phyloP scores from a whole-genome alignment of 495 filamentous ascomycete genomes.

The Achaetomiella virescens region DNA sequence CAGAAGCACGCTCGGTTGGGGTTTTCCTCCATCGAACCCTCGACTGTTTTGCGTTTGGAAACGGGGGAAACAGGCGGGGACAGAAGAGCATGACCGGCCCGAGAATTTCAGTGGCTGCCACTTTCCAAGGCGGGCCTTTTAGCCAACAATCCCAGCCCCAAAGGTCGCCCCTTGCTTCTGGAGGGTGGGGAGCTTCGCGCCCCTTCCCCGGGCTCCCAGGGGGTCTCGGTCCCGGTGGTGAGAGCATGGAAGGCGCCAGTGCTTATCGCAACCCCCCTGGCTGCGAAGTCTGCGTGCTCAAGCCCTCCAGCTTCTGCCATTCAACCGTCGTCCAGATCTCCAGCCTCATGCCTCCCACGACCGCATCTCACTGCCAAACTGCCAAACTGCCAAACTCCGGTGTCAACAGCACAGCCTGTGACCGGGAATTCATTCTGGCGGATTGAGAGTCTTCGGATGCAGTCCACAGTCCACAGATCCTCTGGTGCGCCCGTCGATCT shows the following conservation, averaged over 20 bases:
- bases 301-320: not conserved
- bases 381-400: not conserved
- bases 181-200: conserved; percentile 3
- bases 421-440: not conserved
- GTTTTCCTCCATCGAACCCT: not conserved
- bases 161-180: not conserved
- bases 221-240: not conserved
- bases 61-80: not conserved
- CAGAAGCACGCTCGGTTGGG: not conserved
- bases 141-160: conserved; percentile 5
- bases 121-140: not conserved
- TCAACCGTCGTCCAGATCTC: not conserved
- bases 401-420: too few species aligned
- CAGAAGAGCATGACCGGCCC: not conserved
- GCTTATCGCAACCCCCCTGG: not conserved
- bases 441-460: not conserved
- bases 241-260: not conserved
- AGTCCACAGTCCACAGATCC: conserved; percentile 1
- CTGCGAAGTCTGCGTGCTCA: not conserved
- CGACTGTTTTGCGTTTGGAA: not conserved
- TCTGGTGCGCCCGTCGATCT: conserved; percentile 11
- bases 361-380: not conserved
- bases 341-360: not conserved
- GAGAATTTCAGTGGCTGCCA: not conserved
- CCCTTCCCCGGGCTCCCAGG: not conserved